Percentiles rank a stretch among this genome's conserved stretches.
Conservation (phyloP, 2,329 filamentous ascomycete species). For the Keithomyces neogunnii region DNA sequence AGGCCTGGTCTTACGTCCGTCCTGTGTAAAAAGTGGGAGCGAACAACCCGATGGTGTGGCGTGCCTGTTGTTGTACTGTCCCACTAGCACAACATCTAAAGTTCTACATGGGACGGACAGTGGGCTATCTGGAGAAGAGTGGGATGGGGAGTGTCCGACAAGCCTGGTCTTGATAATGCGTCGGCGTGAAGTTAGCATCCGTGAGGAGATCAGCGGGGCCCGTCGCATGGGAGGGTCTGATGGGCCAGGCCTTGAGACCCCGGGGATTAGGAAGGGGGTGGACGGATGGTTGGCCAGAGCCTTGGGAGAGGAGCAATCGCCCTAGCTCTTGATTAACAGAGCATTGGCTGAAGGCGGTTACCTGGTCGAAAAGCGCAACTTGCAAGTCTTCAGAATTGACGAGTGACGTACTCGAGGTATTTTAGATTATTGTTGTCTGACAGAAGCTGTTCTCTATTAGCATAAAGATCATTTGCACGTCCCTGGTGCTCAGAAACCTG, state of each 20-base stretch:
- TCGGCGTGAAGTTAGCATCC: neutral
- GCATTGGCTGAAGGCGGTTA: neutral
- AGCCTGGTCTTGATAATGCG: neutral
- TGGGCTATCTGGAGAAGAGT: conserved; percentile 9
- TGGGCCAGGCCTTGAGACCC: neutral
- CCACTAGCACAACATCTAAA: neutral
- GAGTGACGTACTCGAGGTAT: no score
- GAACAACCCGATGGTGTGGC: conserved; percentile 11
- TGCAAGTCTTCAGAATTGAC: neutral
- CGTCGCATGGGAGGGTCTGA: conserved; percentile 1
- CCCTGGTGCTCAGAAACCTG: neutral
- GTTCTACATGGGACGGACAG: conserved; percentile 5
- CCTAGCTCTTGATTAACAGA: neutral
- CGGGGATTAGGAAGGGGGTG: neutral
- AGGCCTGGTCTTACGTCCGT: neutral
- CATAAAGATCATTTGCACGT: no score
- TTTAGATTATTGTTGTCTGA: no score
- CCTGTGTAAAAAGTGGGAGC: neutral
- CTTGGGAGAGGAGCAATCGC: no score
- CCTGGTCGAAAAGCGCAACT: neutral
- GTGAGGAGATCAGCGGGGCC: conserved; percentile 1
- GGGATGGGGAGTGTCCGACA: conserved; percentile 1
- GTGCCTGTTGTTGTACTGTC: conserved; percentile 5
- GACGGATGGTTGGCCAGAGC: neutral
- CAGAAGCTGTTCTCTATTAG: no score